These are phyloP conservation scores for Boletus speciosus DNA, from an alignment of 768 basidiomycete genomes.

Conservation along the genomic window DNA sequence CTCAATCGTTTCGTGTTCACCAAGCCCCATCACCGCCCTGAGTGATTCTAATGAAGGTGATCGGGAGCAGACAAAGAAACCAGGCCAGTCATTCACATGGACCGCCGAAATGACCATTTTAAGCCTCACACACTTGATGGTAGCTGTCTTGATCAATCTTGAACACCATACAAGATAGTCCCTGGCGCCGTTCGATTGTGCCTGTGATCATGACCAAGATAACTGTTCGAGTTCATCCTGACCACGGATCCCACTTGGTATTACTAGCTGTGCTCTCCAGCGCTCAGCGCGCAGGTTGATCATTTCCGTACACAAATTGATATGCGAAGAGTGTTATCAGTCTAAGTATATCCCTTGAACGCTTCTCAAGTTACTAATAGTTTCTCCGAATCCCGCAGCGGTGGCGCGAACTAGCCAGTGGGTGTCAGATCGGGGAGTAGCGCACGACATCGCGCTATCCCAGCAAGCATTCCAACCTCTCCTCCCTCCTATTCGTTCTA, in stretches of 20 bases:
- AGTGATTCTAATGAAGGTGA: too few relatives aligned
- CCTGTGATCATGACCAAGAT: neutral
- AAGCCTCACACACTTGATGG: neutral
- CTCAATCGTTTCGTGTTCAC: too few relatives aligned
- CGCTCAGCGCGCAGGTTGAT: neutral
- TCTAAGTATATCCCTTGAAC: neutral
- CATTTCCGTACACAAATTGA: neutral
- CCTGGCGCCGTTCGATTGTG: neutral
- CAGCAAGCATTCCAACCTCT: too few relatives aligned
- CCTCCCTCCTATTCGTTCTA: too few relatives aligned
- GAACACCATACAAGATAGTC: neutral
- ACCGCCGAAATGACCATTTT: neutral
- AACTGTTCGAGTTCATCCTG: neutral
- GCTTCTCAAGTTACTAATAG: neutral
- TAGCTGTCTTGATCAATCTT: neutral
- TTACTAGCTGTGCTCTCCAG: neutral
- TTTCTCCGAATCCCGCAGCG: neutral
- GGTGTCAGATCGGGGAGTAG: too few relatives aligned
- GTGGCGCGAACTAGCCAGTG: too few relatives aligned
- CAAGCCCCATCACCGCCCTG: too few relatives aligned
- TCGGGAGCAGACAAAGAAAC: neutral
- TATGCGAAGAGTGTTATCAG: neutral
- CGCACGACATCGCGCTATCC: neutral
- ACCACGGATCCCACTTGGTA: neutral
- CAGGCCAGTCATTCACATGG: neutral